These are phyloP conservation scores for Pyrenopolyporus hunteri DNA, from an alignment of 495 filamentous ascomycete genomes.

Conservation along the genomic window DNA sequence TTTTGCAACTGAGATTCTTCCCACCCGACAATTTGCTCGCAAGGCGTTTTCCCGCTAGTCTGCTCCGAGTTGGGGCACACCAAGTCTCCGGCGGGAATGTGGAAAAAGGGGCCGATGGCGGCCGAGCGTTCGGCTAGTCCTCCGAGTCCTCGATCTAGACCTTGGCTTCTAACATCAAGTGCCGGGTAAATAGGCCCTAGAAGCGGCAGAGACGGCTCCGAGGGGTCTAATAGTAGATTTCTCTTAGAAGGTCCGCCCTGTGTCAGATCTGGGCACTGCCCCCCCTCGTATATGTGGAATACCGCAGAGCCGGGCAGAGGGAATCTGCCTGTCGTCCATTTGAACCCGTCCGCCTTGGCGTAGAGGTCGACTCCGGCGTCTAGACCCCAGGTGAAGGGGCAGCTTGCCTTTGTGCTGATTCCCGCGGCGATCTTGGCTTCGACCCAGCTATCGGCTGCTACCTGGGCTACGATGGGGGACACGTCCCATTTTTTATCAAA, in stretches of 20 bases:
- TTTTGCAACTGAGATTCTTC: background rate
- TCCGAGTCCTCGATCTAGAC: background rate
- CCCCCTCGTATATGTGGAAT: background rate
- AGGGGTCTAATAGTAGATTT: background rate
- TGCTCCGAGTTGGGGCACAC: background rate
- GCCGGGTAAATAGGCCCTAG: background rate
- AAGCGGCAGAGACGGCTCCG: background rate
- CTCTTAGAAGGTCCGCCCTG: background rate
- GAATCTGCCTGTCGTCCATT: background rate
- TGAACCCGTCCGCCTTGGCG: background rate
- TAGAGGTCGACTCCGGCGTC: background rate
- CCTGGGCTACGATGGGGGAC: background rate
- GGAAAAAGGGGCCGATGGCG: background rate
- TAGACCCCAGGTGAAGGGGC: background rate
- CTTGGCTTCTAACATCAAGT: background rate
- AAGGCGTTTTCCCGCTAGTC: background rate
- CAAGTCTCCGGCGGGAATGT: background rate
- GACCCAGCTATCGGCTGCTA: background rate
- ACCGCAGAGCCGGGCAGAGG: background rate
- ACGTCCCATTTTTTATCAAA: background rate
- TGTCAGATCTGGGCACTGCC: background rate
- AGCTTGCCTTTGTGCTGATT: background rate
- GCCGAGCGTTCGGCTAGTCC: background rate
- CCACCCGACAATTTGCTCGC: background rate
- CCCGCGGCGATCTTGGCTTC: background rate